Evolutionary conservation across 768 basidiomycete species (phyloP), one percentile per base, ranked within the genome.

Genomic region (Trametes villosa): DNA sequence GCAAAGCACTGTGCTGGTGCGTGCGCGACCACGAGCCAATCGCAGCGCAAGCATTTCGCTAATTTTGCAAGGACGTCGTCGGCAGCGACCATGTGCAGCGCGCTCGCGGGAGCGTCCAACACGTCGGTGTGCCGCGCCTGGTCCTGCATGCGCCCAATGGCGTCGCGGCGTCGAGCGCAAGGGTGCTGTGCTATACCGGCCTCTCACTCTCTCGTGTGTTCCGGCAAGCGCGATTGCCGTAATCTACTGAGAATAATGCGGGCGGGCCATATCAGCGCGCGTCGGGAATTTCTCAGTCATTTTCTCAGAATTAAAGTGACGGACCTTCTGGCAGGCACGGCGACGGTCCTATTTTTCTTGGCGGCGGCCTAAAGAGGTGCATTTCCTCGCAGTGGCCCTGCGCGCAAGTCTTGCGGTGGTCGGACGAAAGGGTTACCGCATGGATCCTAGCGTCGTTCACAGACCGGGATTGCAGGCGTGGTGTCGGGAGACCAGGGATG

Each of bases 71-170:
- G 17, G 22, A 27, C 18, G 34, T 9, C 13, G 46, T 22, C 30
- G 31, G 8, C 20, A 30, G 29, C 33, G 7, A 33, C 17, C 9
- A 9, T 12, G 15, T 7, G 24, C 15, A 24, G 34, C 34, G 22
- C 18, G 27, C 34, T n/a, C 33, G 54, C 44, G 45, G 18, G 46
- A 56, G 54, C 36, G 44, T 38, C 54, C 54, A 47, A 38, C 36
- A n/a, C 34, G 45, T 56, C 54, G 54, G 54, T 29, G 54, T 56
- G 54, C 20, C 30, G 33, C 38, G 11, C 50, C 3, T 30, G 11
- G 20, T 4, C 13, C 18, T 13, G 30, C 4, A 9, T 9, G 41
- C 30, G 42, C n/a, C 41, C 30, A 44, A 54, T 54, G 41, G n/a
- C 26, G 41, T 54, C 34, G 53, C 30, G n/a, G 22, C 41, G 41